These are phyloP conservation scores for Neurospora discreta DNA, from an alignment of 495 filamentous ascomycete genomes.

Conservation along the genomic window DNA sequence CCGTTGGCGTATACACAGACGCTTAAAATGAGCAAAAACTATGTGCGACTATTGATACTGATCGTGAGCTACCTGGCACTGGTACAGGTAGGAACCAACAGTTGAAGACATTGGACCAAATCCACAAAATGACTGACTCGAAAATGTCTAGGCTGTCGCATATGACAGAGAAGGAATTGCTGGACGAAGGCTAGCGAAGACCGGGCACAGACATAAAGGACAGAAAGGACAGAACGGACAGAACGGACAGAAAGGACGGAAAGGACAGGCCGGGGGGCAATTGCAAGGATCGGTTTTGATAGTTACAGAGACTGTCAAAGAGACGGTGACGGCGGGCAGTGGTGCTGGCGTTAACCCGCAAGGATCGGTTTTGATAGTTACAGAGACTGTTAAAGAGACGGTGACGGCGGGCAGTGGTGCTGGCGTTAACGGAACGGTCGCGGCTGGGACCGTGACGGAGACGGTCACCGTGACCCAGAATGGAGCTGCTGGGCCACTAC, in stretches of 20 bases:
- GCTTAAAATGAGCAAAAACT: constrained; percentile 28
- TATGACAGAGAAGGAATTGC: constrained; percentile 21
- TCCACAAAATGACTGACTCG: background rate
- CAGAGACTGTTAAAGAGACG: constrained; percentile 26
- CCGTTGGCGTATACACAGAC: constrained; percentile 4
- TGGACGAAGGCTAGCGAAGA: constrained; percentile 10
- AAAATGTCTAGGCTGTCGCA: constrained; percentile 22
- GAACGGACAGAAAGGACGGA: background rate
- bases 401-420: constrained; percentile 20
- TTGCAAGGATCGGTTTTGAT: constrained; percentile 15
- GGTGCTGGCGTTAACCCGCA: constrained; percentile 3
- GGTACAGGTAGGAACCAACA: constrained; percentile 24
- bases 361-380: constrained; percentile 18
- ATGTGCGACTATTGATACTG: constrained; percentile 21
- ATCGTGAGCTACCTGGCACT: constrained; percentile 27
- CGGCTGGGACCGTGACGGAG: constrained; percentile 16
- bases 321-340: constrained; percentile 23
- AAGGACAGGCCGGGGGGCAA: constrained; percentile 1
- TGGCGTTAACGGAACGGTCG: constrained; percentile 15
- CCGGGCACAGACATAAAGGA: constrained; percentile 1
- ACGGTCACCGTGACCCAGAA: constrained; percentile 22
- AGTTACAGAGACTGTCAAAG: constrained; percentile 29
- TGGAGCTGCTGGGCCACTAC: constrained; percentile 2
- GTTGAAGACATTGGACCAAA: background rate
- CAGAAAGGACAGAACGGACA: constrained; percentile 2